Evolutionary conservation across 495 filamentous ascomycete genomes (phyloP).

Genomic region (Penicillium flavigenum): DNA sequence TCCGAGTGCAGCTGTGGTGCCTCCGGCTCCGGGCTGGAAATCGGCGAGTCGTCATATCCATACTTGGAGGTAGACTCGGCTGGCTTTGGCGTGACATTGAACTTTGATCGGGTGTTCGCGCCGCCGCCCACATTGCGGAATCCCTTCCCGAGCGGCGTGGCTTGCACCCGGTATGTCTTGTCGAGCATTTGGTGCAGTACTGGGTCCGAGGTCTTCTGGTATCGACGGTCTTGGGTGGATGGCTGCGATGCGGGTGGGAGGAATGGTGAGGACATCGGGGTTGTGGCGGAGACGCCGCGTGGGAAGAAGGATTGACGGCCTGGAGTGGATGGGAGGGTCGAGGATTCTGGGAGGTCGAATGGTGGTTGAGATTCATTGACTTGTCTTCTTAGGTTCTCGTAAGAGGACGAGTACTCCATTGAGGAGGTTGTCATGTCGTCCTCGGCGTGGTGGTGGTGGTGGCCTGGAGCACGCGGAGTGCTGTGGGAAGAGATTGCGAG

Average conservation of each 20-base stretch:
- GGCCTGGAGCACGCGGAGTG: conserved; percentile 53
- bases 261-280: conserved; percentile 50
- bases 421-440: conserved; percentile 59
- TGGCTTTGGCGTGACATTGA: conserved; percentile 38
- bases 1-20: conserved; percentile 80
- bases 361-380: conserved; percentile 32
- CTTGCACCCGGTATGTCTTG: conserved; percentile 90
- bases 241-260: conserved; percentile 46
- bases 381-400: conserved; percentile 32
- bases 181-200: conserved; percentile 86
- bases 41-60: conserved; percentile 55
- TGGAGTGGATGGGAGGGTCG: conserved; percentile 45
- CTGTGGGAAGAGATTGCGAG: conserved; percentile 55
- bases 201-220: conserved; percentile 57
- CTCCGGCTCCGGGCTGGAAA: conserved; percentile 74
- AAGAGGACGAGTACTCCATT: conserved; percentile 51
- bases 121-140: conserved; percentile 25
- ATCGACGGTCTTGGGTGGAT: conserved; percentile 31
- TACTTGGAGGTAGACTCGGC: conserved; percentile 29
- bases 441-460: conserved; percentile 39
- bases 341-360: conserved; percentile 42
- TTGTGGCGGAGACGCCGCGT: conserved; percentile 31
- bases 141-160: conserved; percentile 71
- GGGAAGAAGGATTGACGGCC: conserved; percentile 33
- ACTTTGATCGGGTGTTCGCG: conserved; percentile 36